These are phyloP conservation scores for Trifolium repens DNA, from an alignment of 306 rosid species.

Conservation along the genomic window DNA sequence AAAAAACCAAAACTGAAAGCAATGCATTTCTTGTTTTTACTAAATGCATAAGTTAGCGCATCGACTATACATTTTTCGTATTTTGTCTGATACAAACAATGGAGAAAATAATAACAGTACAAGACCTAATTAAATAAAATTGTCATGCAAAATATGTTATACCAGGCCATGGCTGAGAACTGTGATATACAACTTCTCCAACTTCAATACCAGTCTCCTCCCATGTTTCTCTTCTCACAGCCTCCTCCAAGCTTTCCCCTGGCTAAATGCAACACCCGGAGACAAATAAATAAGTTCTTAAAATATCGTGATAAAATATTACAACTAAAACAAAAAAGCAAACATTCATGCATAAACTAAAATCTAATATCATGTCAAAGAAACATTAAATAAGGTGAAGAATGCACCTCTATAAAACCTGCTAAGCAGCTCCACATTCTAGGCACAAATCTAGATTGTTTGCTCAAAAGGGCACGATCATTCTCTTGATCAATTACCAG, in stretches of 20 bases:
- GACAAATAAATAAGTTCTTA: constrained; percentile 19
- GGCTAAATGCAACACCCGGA: constrained; percentile 59
- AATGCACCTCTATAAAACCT: constrained; percentile 84
- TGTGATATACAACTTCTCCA: constrained; percentile 85
- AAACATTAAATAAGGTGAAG: constrained; percentile 39
- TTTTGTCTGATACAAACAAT: not conserved
- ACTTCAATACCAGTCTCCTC: constrained; percentile 95
- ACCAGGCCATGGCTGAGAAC: constrained; percentile 99
- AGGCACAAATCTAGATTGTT: constrained; percentile 79
- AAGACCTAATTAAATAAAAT: constrained; percentile 10
- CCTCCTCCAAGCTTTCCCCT: constrained; percentile 98
- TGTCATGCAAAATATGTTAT: constrained; percentile 20
- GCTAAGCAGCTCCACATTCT: constrained; percentile 97
- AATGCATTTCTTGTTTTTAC: not conserved
- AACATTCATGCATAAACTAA: constrained; percentile 28
- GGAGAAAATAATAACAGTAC: constrained; percentile 1
- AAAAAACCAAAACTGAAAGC: not conserved
- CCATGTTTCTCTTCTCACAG: constrained; percentile 93
- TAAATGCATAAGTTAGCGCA: not conserved
- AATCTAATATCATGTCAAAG: constrained; percentile 29
- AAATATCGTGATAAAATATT: constrained; percentile 12
- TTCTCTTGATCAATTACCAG: constrained; percentile 81
- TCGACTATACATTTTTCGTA: not conserved
- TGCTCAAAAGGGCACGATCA: constrained; percentile 75
- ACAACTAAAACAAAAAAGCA: constrained; percentile 4